phyloP scores from a whole-genome alignment of 106 monocot species.

The Apostasia shenzhenica region DNA sequence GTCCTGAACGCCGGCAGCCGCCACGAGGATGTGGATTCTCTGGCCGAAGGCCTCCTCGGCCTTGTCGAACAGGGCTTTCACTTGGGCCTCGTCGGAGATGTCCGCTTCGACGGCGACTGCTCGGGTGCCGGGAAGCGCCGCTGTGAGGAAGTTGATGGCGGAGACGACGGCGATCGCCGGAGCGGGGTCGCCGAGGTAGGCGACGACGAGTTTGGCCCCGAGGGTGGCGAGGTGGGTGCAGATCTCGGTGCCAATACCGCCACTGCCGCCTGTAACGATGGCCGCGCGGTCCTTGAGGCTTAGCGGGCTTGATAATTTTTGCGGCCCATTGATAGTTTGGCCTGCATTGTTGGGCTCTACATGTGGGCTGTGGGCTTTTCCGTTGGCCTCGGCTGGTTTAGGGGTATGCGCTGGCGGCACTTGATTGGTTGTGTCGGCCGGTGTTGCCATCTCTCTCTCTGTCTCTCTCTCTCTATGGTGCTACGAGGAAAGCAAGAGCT shows the following conservation, averaged over 20 bases:
- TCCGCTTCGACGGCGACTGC: slow-evolving; percentile 14
- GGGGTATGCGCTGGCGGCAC: no score
- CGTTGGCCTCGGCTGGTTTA: no score
- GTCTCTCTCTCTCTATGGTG: neutral
- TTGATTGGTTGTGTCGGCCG: neutral
- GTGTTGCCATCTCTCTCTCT: neutral
- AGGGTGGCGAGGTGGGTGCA: slow-evolving; percentile 19
- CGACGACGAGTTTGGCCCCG: slow-evolving; percentile 13
- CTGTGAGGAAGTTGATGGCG: neutral
- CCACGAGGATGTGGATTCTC: slow-evolving; percentile 6
- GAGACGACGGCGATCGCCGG: slow-evolving; percentile 1
- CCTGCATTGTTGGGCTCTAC: no score
- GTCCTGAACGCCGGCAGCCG: slow-evolving; percentile 10
- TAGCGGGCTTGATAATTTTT: no score
- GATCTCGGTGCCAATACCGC: slow-evolving; percentile 20
- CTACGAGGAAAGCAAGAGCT: no score
- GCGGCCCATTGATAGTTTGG: no score
- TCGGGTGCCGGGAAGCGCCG: neutral
- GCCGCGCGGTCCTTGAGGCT: slow-evolving; percentile 7
- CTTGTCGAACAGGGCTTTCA: slow-evolving; percentile 11
- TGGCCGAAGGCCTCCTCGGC: slow-evolving; percentile 14
- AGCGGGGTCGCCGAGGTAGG: slow-evolving; percentile 14
- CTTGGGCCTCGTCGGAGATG: slow-evolving; percentile 5
- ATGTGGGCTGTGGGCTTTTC: no score
- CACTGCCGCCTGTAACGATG: slow-evolving; percentile 16